Percentiles rank a stretch among this genome's conserved stretches.
Conservation (phyloP, 2,329 filamentous ascomycete genomes). For the Alternaria viburni region DNA sequence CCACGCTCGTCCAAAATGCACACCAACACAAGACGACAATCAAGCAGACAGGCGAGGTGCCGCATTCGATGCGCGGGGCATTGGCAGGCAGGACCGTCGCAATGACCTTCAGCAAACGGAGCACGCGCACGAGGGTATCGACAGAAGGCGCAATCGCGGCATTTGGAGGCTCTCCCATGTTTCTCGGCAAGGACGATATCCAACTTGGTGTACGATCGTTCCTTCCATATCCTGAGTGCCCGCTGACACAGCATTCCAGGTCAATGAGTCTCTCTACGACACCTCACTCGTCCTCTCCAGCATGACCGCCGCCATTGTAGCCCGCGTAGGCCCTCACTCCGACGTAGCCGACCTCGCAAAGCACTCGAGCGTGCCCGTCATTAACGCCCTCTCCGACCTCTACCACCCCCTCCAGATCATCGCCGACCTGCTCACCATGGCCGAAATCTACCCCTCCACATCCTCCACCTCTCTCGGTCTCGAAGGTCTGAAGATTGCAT, state of each 20-base stretch:
- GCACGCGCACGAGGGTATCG: conserved; percentile 89
- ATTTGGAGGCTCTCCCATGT: conserved; percentile 94
- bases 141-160: conserved; percentile 89
- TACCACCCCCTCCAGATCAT: conserved; percentile 95
- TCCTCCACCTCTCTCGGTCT: conserved; percentile 66
- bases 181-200: conserved; percentile 93
- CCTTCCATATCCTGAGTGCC: neutral
- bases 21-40: conserved; percentile 75
- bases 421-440: conserved; percentile 90
- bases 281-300: conserved; percentile 93
- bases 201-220: conserved; percentile 76
- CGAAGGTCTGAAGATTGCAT: conserved; percentile 87
- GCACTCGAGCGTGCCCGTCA: conserved; percentile 57
- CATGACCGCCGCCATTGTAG: conserved; percentile 57
- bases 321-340: conserved; percentile 60
- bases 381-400: conserved; percentile 75
- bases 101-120: conserved; percentile 96
- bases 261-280: conserved; percentile 95
- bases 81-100: conserved; percentile 83
- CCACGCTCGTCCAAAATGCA: conserved; percentile 82
- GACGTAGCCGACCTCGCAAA: conserved; percentile 58
- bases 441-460: conserved; percentile 72
- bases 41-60: conserved; percentile 69
- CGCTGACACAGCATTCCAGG: conserved; percentile 52
- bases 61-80: conserved; percentile 64